A percentile compares a stretch with the other conserved stretches of the same genome.
phyloP scores from a whole-genome alignment of 345 rosid genomes.

The Populus deltoides region DNA sequence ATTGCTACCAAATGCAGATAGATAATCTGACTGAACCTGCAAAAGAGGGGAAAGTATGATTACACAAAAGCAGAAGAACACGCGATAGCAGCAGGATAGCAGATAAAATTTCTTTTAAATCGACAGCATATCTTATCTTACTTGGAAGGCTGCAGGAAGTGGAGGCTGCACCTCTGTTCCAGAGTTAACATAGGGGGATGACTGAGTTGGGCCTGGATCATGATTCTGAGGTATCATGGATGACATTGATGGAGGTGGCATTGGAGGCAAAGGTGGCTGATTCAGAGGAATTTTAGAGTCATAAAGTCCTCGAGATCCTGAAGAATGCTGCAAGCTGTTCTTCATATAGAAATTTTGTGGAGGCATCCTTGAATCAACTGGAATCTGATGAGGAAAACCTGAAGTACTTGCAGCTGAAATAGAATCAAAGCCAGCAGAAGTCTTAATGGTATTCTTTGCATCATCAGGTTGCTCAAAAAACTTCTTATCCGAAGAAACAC shows the following conservation, averaged over 20 bases:
- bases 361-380: constrained; percentile 59
- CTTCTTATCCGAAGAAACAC: constrained; percentile 80
- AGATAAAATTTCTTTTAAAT: not conserved
- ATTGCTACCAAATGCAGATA: constrained; percentile 32
- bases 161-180: constrained; percentile 38
- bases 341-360: constrained; percentile 61
- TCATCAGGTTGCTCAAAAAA: constrained; percentile 73
- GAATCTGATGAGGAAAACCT: constrained; percentile 48
- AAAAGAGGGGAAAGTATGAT: constrained; percentile 12
- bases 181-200: constrained; percentile 48
- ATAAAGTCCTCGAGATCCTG: constrained; percentile 65
- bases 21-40: constrained; percentile 61
- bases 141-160: constrained; percentile 38
- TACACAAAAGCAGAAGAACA: constrained; percentile 6
- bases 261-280: constrained; percentile 92
- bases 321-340: constrained; percentile 54
- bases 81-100: not conserved
- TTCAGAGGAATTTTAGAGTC: constrained; percentile 57
- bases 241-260: constrained; percentile 71
- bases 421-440: constrained; percentile 43
- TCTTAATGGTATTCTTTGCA: constrained; percentile 46
- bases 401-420: constrained; percentile 36
- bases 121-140: constrained; percentile 17
- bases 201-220: constrained; percentile 43
- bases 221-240: constrained; percentile 52